Evolutionary conservation across 352 stramenopile genomes (phyloP), one percentile per base, ranked within the genome.

Genomic region (Globisporangium cystogenes): DNA sequence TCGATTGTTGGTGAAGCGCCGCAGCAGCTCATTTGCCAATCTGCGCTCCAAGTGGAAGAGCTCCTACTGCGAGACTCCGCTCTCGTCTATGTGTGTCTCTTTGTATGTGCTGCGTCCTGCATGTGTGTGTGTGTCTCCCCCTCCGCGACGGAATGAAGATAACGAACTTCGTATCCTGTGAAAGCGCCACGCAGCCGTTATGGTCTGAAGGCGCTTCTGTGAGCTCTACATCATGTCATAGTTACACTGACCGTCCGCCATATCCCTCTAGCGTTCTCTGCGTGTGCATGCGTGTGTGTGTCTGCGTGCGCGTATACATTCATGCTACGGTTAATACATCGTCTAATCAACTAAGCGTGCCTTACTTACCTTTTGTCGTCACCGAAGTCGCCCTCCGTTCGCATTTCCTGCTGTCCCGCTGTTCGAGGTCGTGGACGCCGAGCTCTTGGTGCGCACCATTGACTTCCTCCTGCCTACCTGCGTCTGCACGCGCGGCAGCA

Each of bases 231-330:
- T 58, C 59, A 65, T 70, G 68, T 77, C 68, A 77, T 77, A 77
- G 68, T 77, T 77, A 77, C 68, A 74, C 68, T 77, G 68, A 77
- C 68, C 65, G 65, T 77, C 62, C 33, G 65, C 51, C 51, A 41
- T 18, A n/a, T n/a, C n/a, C 37, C 11, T 45, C 12, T 23, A 39
- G 44, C n/a, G 20, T 4, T 52, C n/a, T 44, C 0, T 33, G 24
- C 8, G 7, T 11, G 3, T 49, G n/a, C 35, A 47, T 26, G 35
- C 20, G 3, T 12, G 16, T 48, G n/a, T 20, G n/a, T 26, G 29
- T 27, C 10, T 37, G 46, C 10, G 15, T 48, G 40, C 27, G 4
- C 43, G 21, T 45, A n/a, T n/a, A n/a, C n/a, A n/a, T n/a, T n/a
- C n/a, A n/a, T n/a, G n/a, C n/a, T n/a, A n/a, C n/a, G n/a, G n/a